Conservation (phyloP, 2,329 filamentous ascomycete species). For the Phaeosphaeriaceae sp. region DNA sequence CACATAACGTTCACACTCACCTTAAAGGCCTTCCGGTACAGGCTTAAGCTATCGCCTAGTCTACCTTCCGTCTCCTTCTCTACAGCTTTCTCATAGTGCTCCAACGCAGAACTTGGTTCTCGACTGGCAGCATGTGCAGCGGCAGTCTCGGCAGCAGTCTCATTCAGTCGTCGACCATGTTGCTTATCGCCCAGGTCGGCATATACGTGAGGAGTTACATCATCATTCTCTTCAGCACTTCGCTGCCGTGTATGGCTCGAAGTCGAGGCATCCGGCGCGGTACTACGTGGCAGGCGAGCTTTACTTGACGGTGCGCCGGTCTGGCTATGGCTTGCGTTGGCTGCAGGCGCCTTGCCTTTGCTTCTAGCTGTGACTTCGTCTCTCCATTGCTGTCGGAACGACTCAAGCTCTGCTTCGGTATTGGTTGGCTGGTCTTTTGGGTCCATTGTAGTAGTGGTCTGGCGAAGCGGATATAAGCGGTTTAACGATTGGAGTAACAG, state of each 20-base stretch:
- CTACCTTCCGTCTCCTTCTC: slow-evolving; percentile 86
- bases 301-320: slow-evolving; percentile 29
- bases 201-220: slow-evolving; percentile 51
- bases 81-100: slow-evolving; percentile 92
- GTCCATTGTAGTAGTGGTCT: slow-evolving; percentile 21
- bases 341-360: slow-evolving; percentile 37
- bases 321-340: slow-evolving; percentile 20
- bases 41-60: slow-evolving; percentile 83
- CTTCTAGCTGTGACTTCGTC: slow-evolving; percentile 74
- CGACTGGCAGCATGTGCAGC: slow-evolving; percentile 38
- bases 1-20: slow-evolving; percentile 55
- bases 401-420: slow-evolving; percentile 75
- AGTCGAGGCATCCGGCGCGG: slow-evolving; percentile 28
- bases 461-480: slow-evolving; percentile 32
- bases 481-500: slow-evolving; percentile 13
- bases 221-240: slow-evolving; percentile 49
- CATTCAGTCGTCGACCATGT: slow-evolving; percentile 53
- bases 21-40: slow-evolving; percentile 90
- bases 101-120: slow-evolving; percentile 79
- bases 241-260: slow-evolving; percentile 35
- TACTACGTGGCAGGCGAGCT: slow-evolving; percentile 29
- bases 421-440: slow-evolving; percentile 29
- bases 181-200: slow-evolving; percentile 58
- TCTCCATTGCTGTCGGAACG: slow-evolving; percentile 85
- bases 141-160: slow-evolving; percentile 46